These are phyloP conservation scores for Recurvomyces mirabilis DNA, from an alignment of 495 filamentous ascomycete species.

Conservation along the genomic window DNA sequence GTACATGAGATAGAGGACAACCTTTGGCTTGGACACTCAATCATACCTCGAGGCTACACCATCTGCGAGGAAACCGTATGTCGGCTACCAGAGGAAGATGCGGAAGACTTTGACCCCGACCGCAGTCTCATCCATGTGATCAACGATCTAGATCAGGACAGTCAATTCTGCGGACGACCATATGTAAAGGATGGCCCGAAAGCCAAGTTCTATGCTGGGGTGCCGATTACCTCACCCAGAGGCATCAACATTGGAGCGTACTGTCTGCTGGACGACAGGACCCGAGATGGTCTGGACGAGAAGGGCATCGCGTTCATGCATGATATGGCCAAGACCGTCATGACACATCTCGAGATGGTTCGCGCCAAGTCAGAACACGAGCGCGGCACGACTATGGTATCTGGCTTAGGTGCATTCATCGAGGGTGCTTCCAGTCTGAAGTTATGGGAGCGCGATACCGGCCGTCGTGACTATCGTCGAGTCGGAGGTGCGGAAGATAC, in stretches of 20 bases:
- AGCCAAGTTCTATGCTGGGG: slow-evolving; percentile 22
- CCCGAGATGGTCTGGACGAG: slow-evolving; percentile 26
- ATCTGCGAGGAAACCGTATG: slow-evolving; percentile 17
- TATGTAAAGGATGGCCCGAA: slow-evolving; percentile 12
- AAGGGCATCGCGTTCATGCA: slow-evolving; percentile 29
- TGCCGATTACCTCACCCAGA: slow-evolving; percentile 16
- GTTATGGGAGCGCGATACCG: slow-evolving; percentile 1
- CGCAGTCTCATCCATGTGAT: slow-evolving; percentile 5
- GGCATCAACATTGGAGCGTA: slow-evolving; percentile 22
- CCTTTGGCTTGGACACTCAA: slow-evolving; percentile 25
- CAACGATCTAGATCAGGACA: slow-evolving; percentile 9
- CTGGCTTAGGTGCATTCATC: slow-evolving; percentile 12
- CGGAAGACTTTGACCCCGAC: not conserved
- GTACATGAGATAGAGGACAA: slow-evolving; percentile 22
- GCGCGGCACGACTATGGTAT: slow-evolving; percentile 9
- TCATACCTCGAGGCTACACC: slow-evolving; percentile 8
- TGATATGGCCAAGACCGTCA: slow-evolving; percentile 24
- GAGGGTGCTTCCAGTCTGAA: slow-evolving; percentile 7
- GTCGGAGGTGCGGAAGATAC: slow-evolving; percentile 1
- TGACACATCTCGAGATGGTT: slow-evolving; percentile 14
- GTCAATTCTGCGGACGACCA: slow-evolving; percentile 11
- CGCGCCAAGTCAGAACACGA: slow-evolving; percentile 4
- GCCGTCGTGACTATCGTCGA: not conserved
- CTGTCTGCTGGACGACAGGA: slow-evolving; percentile 17
- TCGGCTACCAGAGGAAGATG: not conserved